Evolutionary conservation across 2,329 filamentous ascomycete genomes (phyloP).

Genomic region (Apiospora pterosperma): DNA sequence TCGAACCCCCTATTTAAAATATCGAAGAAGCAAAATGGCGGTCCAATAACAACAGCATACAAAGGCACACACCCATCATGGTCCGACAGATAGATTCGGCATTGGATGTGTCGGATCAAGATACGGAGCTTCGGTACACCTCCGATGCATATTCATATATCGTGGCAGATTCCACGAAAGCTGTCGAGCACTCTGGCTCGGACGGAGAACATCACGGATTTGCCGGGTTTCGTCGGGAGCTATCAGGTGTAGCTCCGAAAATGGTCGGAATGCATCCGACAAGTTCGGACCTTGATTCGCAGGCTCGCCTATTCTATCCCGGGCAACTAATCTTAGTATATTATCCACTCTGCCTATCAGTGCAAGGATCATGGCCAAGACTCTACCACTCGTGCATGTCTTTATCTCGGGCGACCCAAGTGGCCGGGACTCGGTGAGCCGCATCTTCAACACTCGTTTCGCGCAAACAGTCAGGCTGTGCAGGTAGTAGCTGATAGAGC

Average conservation of each 20-base stretch:
- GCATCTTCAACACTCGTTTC: too few species aligned
- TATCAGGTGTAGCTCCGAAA: neutral
- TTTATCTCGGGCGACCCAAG: neutral
- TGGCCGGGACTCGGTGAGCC: neutral
- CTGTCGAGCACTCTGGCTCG: too few species aligned
- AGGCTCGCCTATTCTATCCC: neutral
- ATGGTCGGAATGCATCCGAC: neutral
- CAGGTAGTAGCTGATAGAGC: neutral
- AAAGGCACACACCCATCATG: too few species aligned
- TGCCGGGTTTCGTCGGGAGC: neutral
- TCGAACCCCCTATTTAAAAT: too few species aligned
- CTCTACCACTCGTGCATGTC: neutral
- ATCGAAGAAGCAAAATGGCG: too few species aligned
- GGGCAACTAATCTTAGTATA: neutral
- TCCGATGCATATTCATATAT: too few species aligned
- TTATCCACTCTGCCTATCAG: neutral
- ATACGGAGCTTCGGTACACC: too few species aligned
- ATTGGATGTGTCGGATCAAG: too few species aligned
- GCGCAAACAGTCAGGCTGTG: neutral
- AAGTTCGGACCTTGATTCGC: neutral
- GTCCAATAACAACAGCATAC: too few species aligned
- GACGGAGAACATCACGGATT: too few species aligned
- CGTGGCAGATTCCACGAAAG: too few species aligned
- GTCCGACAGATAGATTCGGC: too few species aligned
- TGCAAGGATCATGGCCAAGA: neutral